Conservation (phyloP, 441 rosid genomes). For the Theobroma grandiflorum region DNA sequence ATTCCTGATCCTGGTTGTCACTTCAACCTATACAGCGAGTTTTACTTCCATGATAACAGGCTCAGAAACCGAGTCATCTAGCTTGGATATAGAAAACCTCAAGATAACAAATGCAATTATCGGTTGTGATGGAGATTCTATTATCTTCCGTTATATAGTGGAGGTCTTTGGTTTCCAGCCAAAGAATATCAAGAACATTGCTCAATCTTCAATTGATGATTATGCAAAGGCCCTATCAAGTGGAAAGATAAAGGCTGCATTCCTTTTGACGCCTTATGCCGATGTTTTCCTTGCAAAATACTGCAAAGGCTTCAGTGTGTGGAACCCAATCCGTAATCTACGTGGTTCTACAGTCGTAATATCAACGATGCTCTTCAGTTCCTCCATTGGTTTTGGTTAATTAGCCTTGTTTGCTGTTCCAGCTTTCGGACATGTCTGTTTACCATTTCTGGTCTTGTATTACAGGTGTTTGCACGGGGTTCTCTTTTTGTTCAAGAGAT, state of each 20-base stretch:
- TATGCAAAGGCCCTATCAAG: constrained; percentile 36
- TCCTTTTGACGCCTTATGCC: constrained; percentile 33
- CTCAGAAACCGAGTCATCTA: constrained; percentile 20
- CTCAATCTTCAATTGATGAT: constrained; percentile 20
- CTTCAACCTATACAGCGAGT: constrained; percentile 42
- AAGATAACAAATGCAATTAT: constrained; percentile 29
- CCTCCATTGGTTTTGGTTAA: neutral
- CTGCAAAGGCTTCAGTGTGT: constrained; percentile 24
- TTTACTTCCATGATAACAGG: constrained; percentile 44
- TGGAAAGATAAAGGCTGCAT: constrained; percentile 32
- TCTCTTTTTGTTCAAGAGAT: neutral
- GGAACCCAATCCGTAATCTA: neutral
- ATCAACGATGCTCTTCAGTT: neutral
- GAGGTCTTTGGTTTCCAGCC: constrained; percentile 28
- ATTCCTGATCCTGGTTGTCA: constrained; percentile 40
- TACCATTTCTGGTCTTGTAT: neutral
- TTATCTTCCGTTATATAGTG: constrained; percentile 23
- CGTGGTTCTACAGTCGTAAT: constrained; percentile 12
- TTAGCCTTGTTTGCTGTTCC: neutral
- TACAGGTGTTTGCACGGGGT: constrained; percentile 19
- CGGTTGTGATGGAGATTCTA: constrained; percentile 31
- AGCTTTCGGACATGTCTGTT: neutral
- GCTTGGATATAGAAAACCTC: constrained; percentile 22
- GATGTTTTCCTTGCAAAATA: constrained; percentile 31
- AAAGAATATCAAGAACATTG: constrained; percentile 25